These are phyloP conservation scores for Neonectria ditissima DNA, from an alignment of 2,329 filamentous ascomycete species.

Conservation along the genomic window DNA sequence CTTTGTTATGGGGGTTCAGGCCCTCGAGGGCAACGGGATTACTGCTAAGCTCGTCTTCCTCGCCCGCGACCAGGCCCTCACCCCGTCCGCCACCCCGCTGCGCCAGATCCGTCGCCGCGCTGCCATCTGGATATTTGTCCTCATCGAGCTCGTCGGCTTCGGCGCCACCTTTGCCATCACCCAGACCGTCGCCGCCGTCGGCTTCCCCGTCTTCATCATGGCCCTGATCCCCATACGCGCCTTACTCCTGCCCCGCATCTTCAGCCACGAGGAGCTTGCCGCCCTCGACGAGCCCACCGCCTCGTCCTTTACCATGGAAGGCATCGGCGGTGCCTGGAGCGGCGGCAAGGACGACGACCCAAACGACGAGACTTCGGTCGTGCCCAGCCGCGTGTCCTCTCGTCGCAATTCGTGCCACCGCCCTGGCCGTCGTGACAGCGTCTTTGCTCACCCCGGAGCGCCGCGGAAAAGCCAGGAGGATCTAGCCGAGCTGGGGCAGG, in stretches of 20 bases:
- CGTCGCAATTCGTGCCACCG: slow-evolving; percentile 19
- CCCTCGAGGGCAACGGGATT: slow-evolving; percentile 81
- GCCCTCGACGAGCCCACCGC: slow-evolving; percentile 80
- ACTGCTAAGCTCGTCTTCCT: slow-evolving; percentile 81
- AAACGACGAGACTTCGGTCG: slow-evolving; percentile 35
- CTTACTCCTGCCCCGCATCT: slow-evolving; percentile 71
- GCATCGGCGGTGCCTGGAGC: slow-evolving; percentile 73
- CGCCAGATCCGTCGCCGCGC: slow-evolving; percentile 68
- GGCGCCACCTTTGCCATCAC: slow-evolving; percentile 85
- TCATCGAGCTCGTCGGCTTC: slow-evolving; percentile 76
- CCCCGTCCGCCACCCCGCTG: slow-evolving; percentile 69
- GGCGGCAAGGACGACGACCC: slow-evolving; percentile 42
- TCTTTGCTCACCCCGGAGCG: slow-evolving; percentile 44
- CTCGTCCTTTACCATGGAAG: slow-evolving; percentile 80
- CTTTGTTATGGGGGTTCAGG: slow-evolving; percentile 87
- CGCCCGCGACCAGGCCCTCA: slow-evolving; percentile 72
- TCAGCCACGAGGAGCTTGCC: slow-evolving; percentile 69
- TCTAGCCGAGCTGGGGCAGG: slow-evolving; percentile 50
- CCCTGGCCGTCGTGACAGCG: slow-evolving; percentile 36
- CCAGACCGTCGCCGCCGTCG: slow-evolving; percentile 84
- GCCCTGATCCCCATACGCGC: slow-evolving; percentile 75
- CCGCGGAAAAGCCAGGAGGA: slow-evolving; percentile 51
- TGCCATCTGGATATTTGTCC: slow-evolving; percentile 79
- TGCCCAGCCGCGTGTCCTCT: slow-evolving; percentile 25
- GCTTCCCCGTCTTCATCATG: slow-evolving; percentile 81